Percentiles rank a stretch among this genome's conserved stretches.
Conservation (phyloP, 2,329 filamentous ascomycete species). For the Metarhizium sp. region DNA sequence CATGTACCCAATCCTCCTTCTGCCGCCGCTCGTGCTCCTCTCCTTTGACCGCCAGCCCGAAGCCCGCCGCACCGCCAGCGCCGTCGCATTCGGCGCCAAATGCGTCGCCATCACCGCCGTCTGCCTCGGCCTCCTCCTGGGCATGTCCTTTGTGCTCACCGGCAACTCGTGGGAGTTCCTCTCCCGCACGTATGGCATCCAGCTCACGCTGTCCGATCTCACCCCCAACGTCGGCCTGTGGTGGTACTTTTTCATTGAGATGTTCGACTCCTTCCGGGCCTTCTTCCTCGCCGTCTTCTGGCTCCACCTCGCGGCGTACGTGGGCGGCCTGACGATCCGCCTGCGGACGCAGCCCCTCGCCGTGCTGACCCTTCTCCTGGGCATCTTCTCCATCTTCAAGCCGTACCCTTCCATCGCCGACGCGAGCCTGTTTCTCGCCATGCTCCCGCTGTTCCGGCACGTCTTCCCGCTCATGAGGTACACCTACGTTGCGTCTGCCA, state of each 20-base stretch:
- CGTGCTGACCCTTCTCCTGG: slow-evolving; percentile 73
- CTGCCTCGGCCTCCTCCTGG: slow-evolving; percentile 54
- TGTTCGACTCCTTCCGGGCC: slow-evolving; percentile 95
- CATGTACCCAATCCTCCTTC: slow-evolving; percentile 80
- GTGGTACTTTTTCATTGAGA: slow-evolving; percentile 99
- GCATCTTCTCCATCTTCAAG: slow-evolving; percentile 91
- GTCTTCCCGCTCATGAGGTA: slow-evolving; percentile 91
- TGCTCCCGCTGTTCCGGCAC: slow-evolving; percentile 82
- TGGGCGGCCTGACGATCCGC: slow-evolving; percentile 74
- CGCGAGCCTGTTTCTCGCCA: slow-evolving; percentile 72
- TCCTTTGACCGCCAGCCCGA: slow-evolving; percentile 58
- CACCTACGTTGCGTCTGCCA: slow-evolving; percentile 75
- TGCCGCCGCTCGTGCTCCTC: slow-evolving; percentile 72
- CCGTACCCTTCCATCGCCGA: slow-evolving; percentile 93
- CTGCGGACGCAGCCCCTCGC: slow-evolving; percentile 80
- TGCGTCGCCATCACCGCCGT: slow-evolving; percentile 43
- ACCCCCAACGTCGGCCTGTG: slow-evolving; percentile 93
- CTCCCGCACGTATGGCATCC: slow-evolving; percentile 82
- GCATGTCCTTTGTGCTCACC: slow-evolving; percentile 63
- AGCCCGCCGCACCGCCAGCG: slow-evolving; percentile 24
- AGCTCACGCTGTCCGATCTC: slow-evolving; percentile 81
- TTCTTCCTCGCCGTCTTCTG: slow-evolving; percentile 99
- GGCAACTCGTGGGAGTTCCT: slow-evolving; percentile 81
- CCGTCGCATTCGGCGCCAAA: slow-evolving; percentile 41
- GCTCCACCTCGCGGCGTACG: slow-evolving; percentile 87